Conservation (phyloP, 331 rosid genomes). For the Acacia pycnantha region DNA sequence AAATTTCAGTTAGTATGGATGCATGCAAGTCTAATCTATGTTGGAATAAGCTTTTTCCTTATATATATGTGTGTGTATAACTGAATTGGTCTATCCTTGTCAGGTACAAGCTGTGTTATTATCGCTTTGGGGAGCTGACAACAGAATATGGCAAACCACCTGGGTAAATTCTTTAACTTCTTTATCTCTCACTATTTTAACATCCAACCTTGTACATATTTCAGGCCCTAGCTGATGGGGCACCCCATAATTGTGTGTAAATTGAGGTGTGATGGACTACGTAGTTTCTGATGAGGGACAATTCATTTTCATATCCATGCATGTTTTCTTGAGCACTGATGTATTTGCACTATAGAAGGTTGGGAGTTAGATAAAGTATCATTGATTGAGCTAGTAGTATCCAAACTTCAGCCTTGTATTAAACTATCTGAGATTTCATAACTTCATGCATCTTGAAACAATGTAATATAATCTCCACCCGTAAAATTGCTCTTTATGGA, state of each 20-base stretch:
- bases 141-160: slow-evolving; percentile 99
- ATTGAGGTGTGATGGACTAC: too few relatives aligned
- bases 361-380: not conserved
- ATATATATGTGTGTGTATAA: not conserved
- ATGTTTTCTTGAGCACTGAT: not conserved
- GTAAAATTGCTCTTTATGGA: not conserved
- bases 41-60: not conserved
- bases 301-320: not conserved
- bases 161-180: slow-evolving; percentile 59
- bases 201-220: not conserved
- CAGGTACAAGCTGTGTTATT: slow-evolving; percentile 94
- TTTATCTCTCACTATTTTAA: slow-evolving; percentile 1
- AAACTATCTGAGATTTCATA: not conserved
- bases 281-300: not conserved
- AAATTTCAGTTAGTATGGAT: slow-evolving; percentile 14
- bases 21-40: not conserved
- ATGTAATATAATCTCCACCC: not conserved
- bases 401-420: not conserved
- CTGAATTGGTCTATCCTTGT: slow-evolving; percentile 27
- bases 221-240: not conserved
- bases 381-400: slow-evolving; percentile 1
- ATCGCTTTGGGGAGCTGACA: slow-evolving; percentile 95
- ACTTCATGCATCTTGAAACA: not conserved
- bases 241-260: too few relatives aligned
- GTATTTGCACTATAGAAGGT: not conserved